Evolutionary conservation across 306 rosid species (phyloP).

Genomic region (Fagus sylvatica): DNA sequence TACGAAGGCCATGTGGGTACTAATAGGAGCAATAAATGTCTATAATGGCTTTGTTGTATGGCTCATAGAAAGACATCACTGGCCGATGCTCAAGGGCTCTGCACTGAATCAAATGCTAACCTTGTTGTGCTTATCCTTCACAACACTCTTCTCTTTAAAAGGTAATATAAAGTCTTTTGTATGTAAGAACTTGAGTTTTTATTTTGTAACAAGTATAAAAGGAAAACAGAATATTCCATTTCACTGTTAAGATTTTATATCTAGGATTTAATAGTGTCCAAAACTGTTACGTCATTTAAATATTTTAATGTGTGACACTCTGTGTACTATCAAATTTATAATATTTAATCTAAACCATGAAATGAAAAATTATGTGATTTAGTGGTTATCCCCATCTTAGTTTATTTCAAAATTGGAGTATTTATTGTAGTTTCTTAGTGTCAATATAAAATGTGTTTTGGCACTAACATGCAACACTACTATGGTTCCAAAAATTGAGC

Average conservation of each 20-base stretch:
- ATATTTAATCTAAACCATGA: too few species aligned
- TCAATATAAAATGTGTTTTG: neutral
- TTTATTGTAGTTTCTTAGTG: too few species aligned
- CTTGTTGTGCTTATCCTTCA: slow-evolving; percentile 43
- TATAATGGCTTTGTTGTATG: slow-evolving; percentile 53
- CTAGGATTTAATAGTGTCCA: too few species aligned
- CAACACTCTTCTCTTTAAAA: slow-evolving; percentile 37
- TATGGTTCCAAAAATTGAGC: neutral
- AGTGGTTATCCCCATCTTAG: neutral
- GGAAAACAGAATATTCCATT: too few species aligned
- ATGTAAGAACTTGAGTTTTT: too few species aligned
- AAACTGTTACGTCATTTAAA: too few species aligned
- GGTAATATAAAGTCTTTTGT: slow-evolving; percentile 28
- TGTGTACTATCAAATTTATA: too few species aligned
- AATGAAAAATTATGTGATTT: too few species aligned
- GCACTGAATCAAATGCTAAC: slow-evolving; percentile 39
- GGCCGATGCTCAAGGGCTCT: slow-evolving; percentile 35
- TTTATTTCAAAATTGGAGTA: too few species aligned
- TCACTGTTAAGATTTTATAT: too few species aligned
- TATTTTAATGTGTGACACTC: too few species aligned
- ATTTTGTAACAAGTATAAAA: too few species aligned
- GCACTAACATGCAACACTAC: neutral
- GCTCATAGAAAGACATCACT: slow-evolving; percentile 42
- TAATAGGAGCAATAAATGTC: slow-evolving; percentile 27
- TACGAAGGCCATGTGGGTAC: slow-evolving; percentile 45